Percentiles rank a stretch among this genome's conserved stretches.
These are phyloP conservation scores for Cicer pinnatifidum DNA, from an alignment of 306 rosid genomes.

Conservation along the genomic window DNA sequence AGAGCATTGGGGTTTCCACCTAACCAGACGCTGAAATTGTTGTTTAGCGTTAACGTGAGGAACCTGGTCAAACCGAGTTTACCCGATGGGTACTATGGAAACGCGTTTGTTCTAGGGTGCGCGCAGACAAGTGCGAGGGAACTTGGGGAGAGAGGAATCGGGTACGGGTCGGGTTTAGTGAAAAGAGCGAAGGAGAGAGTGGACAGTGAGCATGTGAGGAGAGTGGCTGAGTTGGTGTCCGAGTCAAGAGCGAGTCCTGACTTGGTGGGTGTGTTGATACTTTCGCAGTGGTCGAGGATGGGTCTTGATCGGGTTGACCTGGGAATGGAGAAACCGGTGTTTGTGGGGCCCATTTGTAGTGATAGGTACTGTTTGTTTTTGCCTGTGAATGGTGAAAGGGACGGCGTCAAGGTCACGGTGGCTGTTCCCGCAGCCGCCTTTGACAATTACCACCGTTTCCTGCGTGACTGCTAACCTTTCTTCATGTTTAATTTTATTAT, in stretches of 20 bases:
- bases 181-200: slow-evolving; percentile 74
- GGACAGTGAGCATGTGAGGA: slow-evolving; percentile 66
- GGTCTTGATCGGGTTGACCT: slow-evolving; percentile 80
- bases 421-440: slow-evolving; percentile 75
- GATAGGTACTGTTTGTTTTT: slow-evolving; percentile 81
- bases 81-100: slow-evolving; percentile 84
- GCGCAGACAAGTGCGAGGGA: slow-evolving; percentile 66
- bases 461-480: slow-evolving; percentile 32
- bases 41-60: slow-evolving; percentile 79
- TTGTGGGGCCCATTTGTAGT: slow-evolving; percentile 71
- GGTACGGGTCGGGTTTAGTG: slow-evolving; percentile 58
- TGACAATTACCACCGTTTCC: slow-evolving; percentile 59
- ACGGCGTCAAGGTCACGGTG: slow-evolving; percentile 72
- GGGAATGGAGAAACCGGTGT: slow-evolving; percentile 66
- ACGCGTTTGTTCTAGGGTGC: slow-evolving; percentile 82
- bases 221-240: slow-evolving; percentile 62
- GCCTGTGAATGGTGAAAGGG: slow-evolving; percentile 64
- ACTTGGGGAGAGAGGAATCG: slow-evolving; percentile 56
- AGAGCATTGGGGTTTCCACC: slow-evolving; percentile 67
- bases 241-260: slow-evolving; percentile 70
- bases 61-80: slow-evolving; percentile 68
- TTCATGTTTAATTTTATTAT: slow-evolving; percentile 27
- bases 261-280: slow-evolving; percentile 74
- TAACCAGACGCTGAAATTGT: slow-evolving; percentile 64
- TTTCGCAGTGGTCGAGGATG: slow-evolving; percentile 93